phyloP scores from a whole-genome alignment of 164 flowering plant genomes.

The Hamamelis virginiana region DNA sequence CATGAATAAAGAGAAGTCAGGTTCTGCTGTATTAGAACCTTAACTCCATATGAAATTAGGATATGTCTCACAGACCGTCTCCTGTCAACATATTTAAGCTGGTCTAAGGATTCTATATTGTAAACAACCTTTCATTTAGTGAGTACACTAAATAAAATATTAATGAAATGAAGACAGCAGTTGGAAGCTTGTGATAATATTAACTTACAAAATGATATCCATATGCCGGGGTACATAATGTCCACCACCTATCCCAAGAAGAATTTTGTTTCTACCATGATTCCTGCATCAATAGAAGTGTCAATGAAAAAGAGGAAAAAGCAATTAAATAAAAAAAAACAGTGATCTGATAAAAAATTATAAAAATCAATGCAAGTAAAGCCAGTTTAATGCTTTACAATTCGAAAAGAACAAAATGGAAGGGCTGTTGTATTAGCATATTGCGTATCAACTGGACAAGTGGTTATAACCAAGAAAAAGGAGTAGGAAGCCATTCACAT shows the following conservation, averaged over 20 bases:
- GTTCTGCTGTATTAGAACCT: no score
- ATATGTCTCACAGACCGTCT: no score
- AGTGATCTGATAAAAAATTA: not conserved
- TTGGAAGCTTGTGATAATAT: not conserved
- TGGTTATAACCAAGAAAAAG: not conserved
- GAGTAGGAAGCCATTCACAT: no score
- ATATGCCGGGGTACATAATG: constrained; percentile 95
- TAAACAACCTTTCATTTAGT: no score
- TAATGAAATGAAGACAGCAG: not conserved
- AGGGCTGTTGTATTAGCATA: not conserved
- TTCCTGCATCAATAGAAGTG: constrained; percentile 30
- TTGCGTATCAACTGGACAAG: not conserved
- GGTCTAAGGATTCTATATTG: no score
- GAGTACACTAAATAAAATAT: not conserved
- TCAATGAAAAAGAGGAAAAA: not conserved
- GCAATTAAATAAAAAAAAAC: no score
- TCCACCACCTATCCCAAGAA: constrained; percentile 95
- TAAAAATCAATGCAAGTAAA: not conserved
- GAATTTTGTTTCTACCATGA: constrained; percentile 50
- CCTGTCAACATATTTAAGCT: no score
- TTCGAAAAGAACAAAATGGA: not conserved
- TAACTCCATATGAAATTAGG: no score
- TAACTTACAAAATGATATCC: constrained; percentile 59
- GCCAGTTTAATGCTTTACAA: not conserved
- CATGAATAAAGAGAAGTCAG: no score